These are phyloP conservation scores for Fusarium citri DNA, from an alignment of 2,329 filamentous ascomycete genomes.

Conservation along the genomic window DNA sequence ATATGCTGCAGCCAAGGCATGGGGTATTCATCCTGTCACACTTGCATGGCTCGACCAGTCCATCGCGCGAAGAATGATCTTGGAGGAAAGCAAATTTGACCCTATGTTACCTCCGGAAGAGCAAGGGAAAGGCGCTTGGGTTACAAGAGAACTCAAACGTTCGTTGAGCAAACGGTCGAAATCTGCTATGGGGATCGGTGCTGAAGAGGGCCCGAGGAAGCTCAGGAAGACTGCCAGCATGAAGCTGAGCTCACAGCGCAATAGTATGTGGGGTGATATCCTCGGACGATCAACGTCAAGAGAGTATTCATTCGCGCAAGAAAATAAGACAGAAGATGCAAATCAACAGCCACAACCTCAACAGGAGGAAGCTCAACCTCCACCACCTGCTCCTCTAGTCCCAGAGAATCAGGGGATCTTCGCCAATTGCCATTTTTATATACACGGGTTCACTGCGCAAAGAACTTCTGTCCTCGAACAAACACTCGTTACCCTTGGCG, in stretches of 20 bases:
- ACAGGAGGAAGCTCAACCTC: slow-evolving; percentile 6
- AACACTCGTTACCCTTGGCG: slow-evolving; percentile 62
- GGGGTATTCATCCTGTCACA: slow-evolving; percentile 83
- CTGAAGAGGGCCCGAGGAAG: slow-evolving; percentile 77
- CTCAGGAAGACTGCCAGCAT: slow-evolving; percentile 88
- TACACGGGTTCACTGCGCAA: slow-evolving; percentile 68
- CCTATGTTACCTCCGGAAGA: slow-evolving; percentile 75
- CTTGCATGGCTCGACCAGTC: slow-evolving; percentile 89
- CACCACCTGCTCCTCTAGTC: slow-evolving; percentile 18
- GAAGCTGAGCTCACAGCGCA: slow-evolving; percentile 81
- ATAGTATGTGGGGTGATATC: slow-evolving; percentile 92
- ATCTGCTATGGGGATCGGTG: slow-evolving; percentile 57
- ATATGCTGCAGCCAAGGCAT: slow-evolving; percentile 86
- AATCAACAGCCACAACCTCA: slow-evolving; percentile 21
- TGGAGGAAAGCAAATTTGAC: slow-evolving; percentile 89
- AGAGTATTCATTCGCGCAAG: slow-evolving; percentile 50
- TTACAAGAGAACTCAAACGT: slow-evolving; percentile 60
- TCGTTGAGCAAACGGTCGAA: slow-evolving; percentile 70
- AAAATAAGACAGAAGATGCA: slow-evolving; percentile 26
- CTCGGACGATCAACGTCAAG: slow-evolving; percentile 62
- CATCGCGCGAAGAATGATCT: slow-evolving; percentile 85
- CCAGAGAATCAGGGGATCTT: slow-evolving; percentile 59
- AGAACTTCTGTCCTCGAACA: slow-evolving; percentile 62
- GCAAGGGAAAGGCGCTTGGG: slow-evolving; percentile 83
- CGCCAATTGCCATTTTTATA: slow-evolving; percentile 66